Conservation (phyloP, 163 green algal genomes). For the Trebouxiophyceae sp. region DNA sequence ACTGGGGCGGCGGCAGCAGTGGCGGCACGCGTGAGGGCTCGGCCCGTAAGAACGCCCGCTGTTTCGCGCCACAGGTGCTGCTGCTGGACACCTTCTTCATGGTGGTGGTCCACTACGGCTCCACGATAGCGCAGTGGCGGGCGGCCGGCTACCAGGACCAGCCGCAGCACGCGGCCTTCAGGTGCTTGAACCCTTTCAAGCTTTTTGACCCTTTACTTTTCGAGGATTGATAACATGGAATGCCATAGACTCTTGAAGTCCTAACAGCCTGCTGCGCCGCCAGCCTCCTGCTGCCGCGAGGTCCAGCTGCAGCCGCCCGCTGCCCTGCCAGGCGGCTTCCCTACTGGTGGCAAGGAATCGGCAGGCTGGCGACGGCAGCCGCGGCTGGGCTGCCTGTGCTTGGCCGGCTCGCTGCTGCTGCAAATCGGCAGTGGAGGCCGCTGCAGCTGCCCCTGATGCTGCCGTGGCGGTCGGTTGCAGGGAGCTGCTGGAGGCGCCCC, state of each 20-base stretch:
- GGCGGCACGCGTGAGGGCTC: neutral
- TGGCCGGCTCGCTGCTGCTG: no score
- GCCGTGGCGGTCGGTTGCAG: slow-evolving; percentile 6
- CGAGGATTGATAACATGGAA: neutral
- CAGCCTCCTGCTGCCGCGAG: neutral
- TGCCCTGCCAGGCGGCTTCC: no score
- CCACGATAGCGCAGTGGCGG: slow-evolving; percentile 87
- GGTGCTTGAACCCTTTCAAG: no score
- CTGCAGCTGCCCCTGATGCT: no score
- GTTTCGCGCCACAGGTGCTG: no score
- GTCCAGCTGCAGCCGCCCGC: no score
- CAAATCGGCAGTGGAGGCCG: no score
- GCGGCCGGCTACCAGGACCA: slow-evolving; percentile 88
- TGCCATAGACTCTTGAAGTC: neutral
- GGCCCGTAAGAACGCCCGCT: neutral
- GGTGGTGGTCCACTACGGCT: slow-evolving; percentile 87
- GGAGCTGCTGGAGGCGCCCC: slow-evolving; percentile 26
- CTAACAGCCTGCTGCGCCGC: neutral
- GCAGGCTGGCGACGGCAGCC: no score
- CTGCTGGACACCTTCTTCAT: slow-evolving; percentile 96
- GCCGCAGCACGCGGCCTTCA: slow-evolving; percentile 82
- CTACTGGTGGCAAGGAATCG: no score
- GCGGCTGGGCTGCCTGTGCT: no score
- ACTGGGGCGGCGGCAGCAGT: neutral
- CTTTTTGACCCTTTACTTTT: neutral